Evolutionary conservation across 75 land plant genomes (phyloP), one percentile per base, ranked within the genome.

Genomic region (Azolla pinnata): DNA sequence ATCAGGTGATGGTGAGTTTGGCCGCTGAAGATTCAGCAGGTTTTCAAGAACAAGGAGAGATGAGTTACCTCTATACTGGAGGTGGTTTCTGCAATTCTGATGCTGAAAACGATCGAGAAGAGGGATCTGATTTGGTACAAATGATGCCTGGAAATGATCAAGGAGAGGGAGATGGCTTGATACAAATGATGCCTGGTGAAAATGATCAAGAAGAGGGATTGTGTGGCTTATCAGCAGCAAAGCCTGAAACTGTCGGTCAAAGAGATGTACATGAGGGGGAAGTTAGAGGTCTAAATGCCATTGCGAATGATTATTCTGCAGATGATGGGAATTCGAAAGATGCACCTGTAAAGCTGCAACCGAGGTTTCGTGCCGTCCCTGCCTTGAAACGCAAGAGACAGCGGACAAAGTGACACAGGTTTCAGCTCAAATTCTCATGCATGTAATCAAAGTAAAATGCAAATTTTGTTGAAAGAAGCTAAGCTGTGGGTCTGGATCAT

Each of bases 81-180:
- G 69, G 69, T 18, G 69, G 69, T 33, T 67, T 67, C 27, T 67
- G 69, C 40, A 19, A 44, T 12, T n/a, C 44, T 55, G 62, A 67
- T 18, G 54, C 38, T 31, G 69, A 33, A 23, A 56, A 35, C 16
- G 69, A 64, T 23, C 50, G 14, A 12, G 40, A 5, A 5, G 40
- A 35, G 10, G 12, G n/a, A n/a, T n/a, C n/a, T n/a, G n/a, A n/a
- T n/a, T n/a, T n/a, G n/a, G n/a, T n/a, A n/a, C n/a, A n/a, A n/a
- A n/a, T n/a, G n/a, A n/a, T n/a, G n/a, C n/a, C n/a, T n/a, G n/a
- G n/a, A n/a, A n/a, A n/a, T n/a, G n/a, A n/a, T n/a, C n/a, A n/a
- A n/a, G n/a, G n/a, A n/a, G n/a, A n/a, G n/a, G n/a, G n/a, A n/a
- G n/a, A n/a, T n/a, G n/a, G n/a, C n/a, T n/a, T n/a, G n/a, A n/a